phyloP scores from a whole-genome alignment of 2,329 filamentous ascomycete species.

The Ascocoryne sarcoides region DNA sequence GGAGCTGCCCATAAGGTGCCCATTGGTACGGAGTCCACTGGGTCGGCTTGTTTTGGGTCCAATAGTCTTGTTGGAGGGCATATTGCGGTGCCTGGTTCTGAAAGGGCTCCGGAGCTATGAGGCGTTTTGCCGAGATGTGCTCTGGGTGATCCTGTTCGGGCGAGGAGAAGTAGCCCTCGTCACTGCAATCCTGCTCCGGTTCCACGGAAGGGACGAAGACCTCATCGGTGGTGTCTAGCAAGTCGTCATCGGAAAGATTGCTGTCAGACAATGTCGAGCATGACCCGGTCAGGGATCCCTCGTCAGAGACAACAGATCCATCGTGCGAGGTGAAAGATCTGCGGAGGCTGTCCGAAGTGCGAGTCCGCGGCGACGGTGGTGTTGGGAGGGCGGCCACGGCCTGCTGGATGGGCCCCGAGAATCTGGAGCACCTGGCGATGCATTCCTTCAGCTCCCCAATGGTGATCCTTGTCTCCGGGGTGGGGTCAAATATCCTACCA shows the following conservation, averaged over 20 bases:
- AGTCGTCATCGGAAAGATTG: background rate
- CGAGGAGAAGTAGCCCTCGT: background rate
- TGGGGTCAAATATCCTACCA: conserved; percentile 76
- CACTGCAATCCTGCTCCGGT: too few relatives aligned
- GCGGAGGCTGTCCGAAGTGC: conserved; percentile 23
- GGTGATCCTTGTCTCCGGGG: conserved; percentile 74
- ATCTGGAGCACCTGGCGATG: conserved; percentile 57
- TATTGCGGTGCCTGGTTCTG: background rate
- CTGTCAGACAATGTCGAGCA: conserved; percentile 19
- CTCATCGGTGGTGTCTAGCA: too few relatives aligned
- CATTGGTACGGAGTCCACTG: background rate
- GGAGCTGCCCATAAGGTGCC: background rate
- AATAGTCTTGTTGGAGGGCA: background rate
- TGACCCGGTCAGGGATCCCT: conserved; percentile 20
- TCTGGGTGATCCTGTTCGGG: background rate
- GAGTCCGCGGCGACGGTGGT: conserved; percentile 11
- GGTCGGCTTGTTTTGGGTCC: background rate
- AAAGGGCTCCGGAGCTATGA: background rate
- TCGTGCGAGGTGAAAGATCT: conserved; percentile 41
- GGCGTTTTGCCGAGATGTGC: background rate
- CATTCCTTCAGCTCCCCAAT: conserved; percentile 69
- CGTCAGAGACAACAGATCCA: conserved; percentile 42
- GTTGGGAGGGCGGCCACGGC: conserved; percentile 4
- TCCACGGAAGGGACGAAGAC: too few relatives aligned
- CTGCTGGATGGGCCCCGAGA: conserved; percentile 19